These are phyloP conservation scores for Nemania serpens DNA, from an alignment of 2,329 filamentous ascomycete species.

Conservation along the genomic window DNA sequence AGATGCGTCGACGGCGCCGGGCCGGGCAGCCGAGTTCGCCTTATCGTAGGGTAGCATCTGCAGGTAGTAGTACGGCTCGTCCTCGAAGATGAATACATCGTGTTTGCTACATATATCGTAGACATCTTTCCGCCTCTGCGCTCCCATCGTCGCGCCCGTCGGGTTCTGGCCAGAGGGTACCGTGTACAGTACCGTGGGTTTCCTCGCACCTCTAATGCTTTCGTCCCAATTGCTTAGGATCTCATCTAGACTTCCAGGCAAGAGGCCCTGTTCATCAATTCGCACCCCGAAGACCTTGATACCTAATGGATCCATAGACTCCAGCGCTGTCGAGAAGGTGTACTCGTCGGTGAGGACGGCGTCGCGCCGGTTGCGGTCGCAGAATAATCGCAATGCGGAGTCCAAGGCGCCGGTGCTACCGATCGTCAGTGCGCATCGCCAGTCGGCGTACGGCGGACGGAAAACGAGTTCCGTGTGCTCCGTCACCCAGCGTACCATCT, in stretches of 20 bases:
- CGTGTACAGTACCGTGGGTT: constrained; percentile 62
- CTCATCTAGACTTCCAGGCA: constrained; percentile 57
- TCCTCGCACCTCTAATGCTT: constrained; percentile 48
- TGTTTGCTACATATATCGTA: constrained; percentile 83
- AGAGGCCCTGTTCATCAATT: constrained; percentile 59
- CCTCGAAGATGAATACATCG: constrained; percentile 85
- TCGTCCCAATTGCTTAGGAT: constrained; percentile 57
- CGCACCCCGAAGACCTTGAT: constrained; percentile 55
- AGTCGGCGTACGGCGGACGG: constrained; percentile 86
- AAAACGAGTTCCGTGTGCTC: constrained; percentile 95
- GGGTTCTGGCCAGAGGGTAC: constrained; percentile 85
- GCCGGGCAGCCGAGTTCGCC: constrained; percentile 15
- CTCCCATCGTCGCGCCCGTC: constrained; percentile 80
- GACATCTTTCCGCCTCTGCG: constrained; percentile 68
- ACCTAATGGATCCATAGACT: constrained; percentile 60
- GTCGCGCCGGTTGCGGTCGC: constrained; percentile 70
- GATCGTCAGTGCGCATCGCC: constrained; percentile 80
- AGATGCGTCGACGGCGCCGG: constrained; percentile 14
- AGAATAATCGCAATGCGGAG: constrained; percentile 81
- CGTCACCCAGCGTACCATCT: constrained; percentile 86
- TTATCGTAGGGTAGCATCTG: constrained; percentile 77
- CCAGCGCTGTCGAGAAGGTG: constrained; percentile 77
- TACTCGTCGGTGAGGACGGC: constrained; percentile 87
- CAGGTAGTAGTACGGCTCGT: constrained; percentile 93
- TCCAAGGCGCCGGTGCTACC: constrained; percentile 88